Conservation (phyloP, 2,329 filamentous ascomycete genomes). For the Aspergillus uvarum region DNA sequence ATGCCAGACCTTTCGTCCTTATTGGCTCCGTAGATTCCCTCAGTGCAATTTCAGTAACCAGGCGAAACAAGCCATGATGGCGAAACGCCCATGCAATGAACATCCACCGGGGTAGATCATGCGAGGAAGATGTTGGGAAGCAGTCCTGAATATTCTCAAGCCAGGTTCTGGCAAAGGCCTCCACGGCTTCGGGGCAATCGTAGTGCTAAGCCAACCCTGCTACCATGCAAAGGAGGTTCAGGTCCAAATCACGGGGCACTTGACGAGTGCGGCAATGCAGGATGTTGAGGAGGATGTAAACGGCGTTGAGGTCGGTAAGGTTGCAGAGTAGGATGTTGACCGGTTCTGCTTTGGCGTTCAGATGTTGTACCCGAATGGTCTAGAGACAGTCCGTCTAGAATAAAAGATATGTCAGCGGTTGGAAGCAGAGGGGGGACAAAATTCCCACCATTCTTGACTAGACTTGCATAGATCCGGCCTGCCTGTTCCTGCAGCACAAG, state of each 20-base stretch:
- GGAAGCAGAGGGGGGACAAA: background rate
- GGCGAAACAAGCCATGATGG: background rate
- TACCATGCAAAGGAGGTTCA: slow-evolving; percentile 48
- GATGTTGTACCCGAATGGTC: too few species aligned
- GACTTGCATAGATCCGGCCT: background rate
- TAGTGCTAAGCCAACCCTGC: slow-evolving; percentile 48
- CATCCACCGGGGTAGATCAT: slow-evolving; percentile 21
- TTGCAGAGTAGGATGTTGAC: background rate
- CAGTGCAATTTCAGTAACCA: slow-evolving; percentile 3
- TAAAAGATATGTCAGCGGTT: background rate
- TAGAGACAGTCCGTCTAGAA: background rate
- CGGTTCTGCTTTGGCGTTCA: background rate
- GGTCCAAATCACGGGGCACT: slow-evolving; percentile 39
- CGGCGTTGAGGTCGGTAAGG: slow-evolving; percentile 35
- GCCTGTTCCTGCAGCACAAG: background rate
- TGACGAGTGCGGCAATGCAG: slow-evolving; percentile 46
- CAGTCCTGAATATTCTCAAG: slow-evolving; percentile 26
- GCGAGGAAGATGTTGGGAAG: background rate
- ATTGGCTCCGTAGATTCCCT: background rate
- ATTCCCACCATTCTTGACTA: background rate
- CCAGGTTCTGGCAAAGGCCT: slow-evolving; percentile 47
- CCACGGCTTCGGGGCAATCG: slow-evolving; percentile 45
- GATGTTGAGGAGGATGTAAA: slow-evolving; percentile 47
- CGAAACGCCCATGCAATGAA: slow-evolving; percentile 12
- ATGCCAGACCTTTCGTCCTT: background rate